These are phyloP conservation scores for Fusarium sp. DNA, from an alignment of 2,329 filamentous ascomycete genomes.

Conservation along the genomic window DNA sequence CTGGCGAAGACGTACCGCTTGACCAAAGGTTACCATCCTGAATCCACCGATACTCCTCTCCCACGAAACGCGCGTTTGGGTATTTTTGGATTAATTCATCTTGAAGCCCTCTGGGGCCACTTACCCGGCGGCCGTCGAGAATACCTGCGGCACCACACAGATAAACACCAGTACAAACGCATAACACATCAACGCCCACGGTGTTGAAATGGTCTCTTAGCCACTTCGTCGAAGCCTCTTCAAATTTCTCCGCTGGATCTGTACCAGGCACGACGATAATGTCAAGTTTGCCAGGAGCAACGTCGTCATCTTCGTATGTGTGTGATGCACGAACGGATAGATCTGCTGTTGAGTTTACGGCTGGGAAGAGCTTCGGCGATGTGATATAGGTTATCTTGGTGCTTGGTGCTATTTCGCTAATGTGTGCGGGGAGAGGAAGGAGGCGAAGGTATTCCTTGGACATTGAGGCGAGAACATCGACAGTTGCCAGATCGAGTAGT, in stretches of 20 bases:
- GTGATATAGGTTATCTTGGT: constrained; percentile 62
- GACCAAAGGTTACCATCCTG: constrained; percentile 67
- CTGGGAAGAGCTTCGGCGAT: constrained; percentile 49
- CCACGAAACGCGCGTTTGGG: constrained; percentile 56
- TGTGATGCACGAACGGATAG: constrained; percentile 56
- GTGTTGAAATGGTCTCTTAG: constrained; percentile 55
- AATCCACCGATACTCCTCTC: constrained; percentile 62
- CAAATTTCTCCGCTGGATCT: constrained; percentile 53
- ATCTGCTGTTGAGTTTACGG: constrained; percentile 57
- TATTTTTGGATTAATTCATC: constrained; percentile 53
- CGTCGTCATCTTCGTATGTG: constrained; percentile 57
- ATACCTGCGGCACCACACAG: constrained; percentile 63
- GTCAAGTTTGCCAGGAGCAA: constrained; percentile 63
- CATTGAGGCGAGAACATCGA: constrained; percentile 63
- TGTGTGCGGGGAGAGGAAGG: constrained; percentile 50
- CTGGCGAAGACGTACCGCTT: constrained; percentile 56
- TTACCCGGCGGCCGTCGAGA: constrained; percentile 57
- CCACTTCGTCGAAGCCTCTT: constrained; percentile 55
- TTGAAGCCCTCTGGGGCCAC: constrained; percentile 61
- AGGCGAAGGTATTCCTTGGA: constrained; percentile 57
- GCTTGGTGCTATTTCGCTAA: constrained; percentile 56
- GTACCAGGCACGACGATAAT: constrained; percentile 64
- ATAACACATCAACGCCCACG: constrained; percentile 59
- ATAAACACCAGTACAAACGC: constrained; percentile 64
- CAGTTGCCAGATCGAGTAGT: constrained; percentile 62